Conservation (phyloP, 306 rosid genomes). For the Abrus precatorius region DNA sequence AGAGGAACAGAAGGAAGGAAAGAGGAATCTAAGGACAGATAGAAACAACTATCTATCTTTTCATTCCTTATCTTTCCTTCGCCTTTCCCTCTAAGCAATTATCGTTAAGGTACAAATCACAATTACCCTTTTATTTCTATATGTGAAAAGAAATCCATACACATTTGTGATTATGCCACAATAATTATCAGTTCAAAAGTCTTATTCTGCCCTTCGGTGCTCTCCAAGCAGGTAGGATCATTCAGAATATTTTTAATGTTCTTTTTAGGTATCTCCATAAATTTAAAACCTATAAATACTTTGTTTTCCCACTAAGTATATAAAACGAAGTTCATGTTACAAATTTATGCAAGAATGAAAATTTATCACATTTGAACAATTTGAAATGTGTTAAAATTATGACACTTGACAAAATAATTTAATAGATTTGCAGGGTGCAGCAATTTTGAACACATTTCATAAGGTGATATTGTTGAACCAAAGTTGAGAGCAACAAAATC, state of each 20-base stretch:
- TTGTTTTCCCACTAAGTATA: background rate
- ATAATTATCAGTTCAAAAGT: background rate
- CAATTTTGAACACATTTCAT: slow-evolving; percentile 27
- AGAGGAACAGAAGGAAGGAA: slow-evolving; percentile 39
- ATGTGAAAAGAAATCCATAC: slow-evolving; percentile 10
- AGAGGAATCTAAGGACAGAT: slow-evolving; percentile 40
- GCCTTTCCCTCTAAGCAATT: slow-evolving; percentile 39
- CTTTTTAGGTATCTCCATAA: too few species aligned
- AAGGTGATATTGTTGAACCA: slow-evolving; percentile 11
- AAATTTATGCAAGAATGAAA: slow-evolving; percentile 4
- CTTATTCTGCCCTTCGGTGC: slow-evolving; percentile 16
- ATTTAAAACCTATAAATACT: too few species aligned
- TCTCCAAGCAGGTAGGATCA: slow-evolving; percentile 39
- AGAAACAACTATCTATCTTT: slow-evolving; percentile 49
- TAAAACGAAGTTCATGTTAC: background rate
- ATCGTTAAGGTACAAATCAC: background rate
- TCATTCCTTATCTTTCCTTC: slow-evolving; percentile 6
- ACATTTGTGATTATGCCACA: slow-evolving; percentile 12
- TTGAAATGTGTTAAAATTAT: background rate
- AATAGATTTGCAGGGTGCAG: slow-evolving; percentile 36
- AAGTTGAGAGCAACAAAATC: slow-evolving; percentile 27
- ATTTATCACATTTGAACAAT: background rate
- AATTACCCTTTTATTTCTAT: slow-evolving; percentile 2
- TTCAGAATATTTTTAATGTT: too few species aligned
- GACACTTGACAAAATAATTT: slow-evolving; percentile 1